Evolutionary conservation across 2,329 filamentous ascomycete species (phyloP).

Genomic region (Epichloe gansuensis): DNA sequence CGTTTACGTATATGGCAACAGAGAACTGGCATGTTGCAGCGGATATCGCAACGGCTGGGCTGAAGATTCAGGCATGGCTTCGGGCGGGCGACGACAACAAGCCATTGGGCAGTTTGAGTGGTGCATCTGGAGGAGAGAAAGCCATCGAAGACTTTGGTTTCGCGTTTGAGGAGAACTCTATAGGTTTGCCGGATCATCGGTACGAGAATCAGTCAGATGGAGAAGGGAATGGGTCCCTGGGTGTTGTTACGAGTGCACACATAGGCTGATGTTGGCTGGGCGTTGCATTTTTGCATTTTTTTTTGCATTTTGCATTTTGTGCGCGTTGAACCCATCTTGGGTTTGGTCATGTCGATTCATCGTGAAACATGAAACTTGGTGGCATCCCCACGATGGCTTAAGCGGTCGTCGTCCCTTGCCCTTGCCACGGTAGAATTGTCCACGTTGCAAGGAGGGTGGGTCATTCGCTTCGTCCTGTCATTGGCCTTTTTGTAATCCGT

Average conservation of each 20-base stretch:
- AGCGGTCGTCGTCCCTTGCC: no score
- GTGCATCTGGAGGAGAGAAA: slow-evolving; percentile 12
- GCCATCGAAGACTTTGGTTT: slow-evolving; percentile 16
- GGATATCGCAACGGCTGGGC: slow-evolving; percentile 22
- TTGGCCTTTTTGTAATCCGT: no score
- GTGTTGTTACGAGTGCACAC: neutral
- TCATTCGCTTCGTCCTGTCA: no score
- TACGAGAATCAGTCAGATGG: slow-evolving; percentile 2
- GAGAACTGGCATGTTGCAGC: slow-evolving; percentile 36
- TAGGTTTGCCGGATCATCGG: slow-evolving; percentile 11
- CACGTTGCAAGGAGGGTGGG: no score
- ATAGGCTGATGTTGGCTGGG: neutral
- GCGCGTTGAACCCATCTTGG: no score
- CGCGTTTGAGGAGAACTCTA: slow-evolving; percentile 14
- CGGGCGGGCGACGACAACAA: slow-evolving; percentile 11
- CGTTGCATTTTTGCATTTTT: no score
- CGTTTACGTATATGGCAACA: slow-evolving; percentile 32
- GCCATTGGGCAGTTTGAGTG: slow-evolving; percentile 6
- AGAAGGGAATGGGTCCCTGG: neutral
- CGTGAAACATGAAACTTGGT: no score
- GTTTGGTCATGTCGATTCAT: no score
- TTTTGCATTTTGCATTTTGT: no score
- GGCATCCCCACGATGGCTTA: no score
- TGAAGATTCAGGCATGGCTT: slow-evolving; percentile 33
- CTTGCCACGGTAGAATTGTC: no score